Evolutionary conservation across 2,329 filamentous ascomycete genomes (phyloP).

Genomic region (Escovopsis sp.): DNA sequence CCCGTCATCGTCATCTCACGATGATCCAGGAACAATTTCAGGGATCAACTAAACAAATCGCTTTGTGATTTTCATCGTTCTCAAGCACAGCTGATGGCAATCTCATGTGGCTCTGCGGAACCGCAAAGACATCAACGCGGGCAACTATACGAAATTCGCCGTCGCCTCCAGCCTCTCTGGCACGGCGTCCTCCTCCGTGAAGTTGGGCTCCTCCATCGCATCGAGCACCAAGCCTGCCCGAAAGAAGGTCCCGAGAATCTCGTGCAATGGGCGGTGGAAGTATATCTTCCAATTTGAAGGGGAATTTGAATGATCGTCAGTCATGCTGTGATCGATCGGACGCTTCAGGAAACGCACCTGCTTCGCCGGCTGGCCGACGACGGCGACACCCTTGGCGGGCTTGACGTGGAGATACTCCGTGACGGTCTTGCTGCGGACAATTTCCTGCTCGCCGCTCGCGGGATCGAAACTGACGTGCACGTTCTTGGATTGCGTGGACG

Average conservation of each 20-base stretch:
- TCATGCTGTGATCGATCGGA: neutral
- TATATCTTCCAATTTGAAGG: slow-evolving; percentile 18
- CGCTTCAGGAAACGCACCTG: slow-evolving; percentile 15
- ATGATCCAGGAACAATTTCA: too few relatives aligned
- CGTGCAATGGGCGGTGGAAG: slow-evolving; percentile 30
- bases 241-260: slow-evolving; percentile 29
- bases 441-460: slow-evolving; percentile 18
- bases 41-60: too few relatives aligned
- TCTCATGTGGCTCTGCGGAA: slow-evolving; percentile 1
- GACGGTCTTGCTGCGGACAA: slow-evolving; percentile 22
- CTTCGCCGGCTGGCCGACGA: slow-evolving; percentile 16
- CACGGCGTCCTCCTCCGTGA: slow-evolving; percentile 19
- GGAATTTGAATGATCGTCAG: neutral
- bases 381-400: slow-evolving; percentile 21
- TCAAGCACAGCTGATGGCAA: too few relatives aligned
- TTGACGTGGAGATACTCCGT: slow-evolving; percentile 26
- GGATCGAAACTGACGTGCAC: slow-evolving; percentile 23
- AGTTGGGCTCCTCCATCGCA: slow-evolving; percentile 30
- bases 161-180: slow-evolving; percentile 16
- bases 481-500: slow-evolving; percentile 23
- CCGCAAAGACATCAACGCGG: slow-evolving; percentile 13
- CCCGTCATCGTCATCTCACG: too few relatives aligned
- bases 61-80: too few relatives aligned
- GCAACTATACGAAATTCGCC: slow-evolving; percentile 24
- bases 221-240: slow-evolving; percentile 26